These are phyloP conservation scores for Aegilops umbellulata DNA, from an alignment of 176 grass and related monocot genomes.

Conservation along the genomic window DNA sequence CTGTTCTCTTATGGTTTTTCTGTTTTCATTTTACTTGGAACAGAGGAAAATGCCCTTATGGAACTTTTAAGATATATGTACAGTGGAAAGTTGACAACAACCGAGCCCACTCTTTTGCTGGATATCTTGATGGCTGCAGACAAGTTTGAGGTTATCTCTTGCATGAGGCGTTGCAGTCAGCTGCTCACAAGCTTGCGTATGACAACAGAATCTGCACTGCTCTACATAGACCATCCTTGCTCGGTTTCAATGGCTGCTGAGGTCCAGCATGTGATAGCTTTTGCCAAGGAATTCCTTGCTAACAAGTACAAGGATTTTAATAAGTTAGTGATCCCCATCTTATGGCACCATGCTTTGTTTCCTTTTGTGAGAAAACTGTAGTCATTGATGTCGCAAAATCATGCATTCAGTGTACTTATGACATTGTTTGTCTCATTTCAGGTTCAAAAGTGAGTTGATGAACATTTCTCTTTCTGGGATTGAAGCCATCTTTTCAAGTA, in stretches of 20 bases:
- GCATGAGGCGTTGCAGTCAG: constrained; percentile 90
- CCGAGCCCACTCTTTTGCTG: constrained; percentile 52
- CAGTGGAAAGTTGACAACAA: constrained; percentile 68
- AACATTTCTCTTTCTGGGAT: not conserved
- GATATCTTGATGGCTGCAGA: constrained; percentile 88
- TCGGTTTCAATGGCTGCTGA: constrained; percentile 41
- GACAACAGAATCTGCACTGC: constrained; percentile 82
- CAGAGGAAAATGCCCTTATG: constrained; percentile 87
- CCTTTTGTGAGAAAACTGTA: not conserved
- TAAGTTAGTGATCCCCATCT: constrained; percentile 30
- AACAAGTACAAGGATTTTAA: constrained; percentile 51
- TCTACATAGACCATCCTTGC: constrained; percentile 79
- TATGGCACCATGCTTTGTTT: not conserved
- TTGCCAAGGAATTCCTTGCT: constrained; percentile 56
- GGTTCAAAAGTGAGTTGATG: not conserved
- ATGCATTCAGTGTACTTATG: not conserved
- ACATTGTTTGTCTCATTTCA: not conserved
- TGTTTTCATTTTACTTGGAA: constrained; percentile 36
- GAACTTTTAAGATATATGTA: constrained; percentile 85
- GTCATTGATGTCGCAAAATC: not conserved
- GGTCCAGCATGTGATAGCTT: constrained; percentile 42
- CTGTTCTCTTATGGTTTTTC: not conserved
- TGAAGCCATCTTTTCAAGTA: constrained; percentile 46
- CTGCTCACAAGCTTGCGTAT: constrained; percentile 75
- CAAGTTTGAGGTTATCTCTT: constrained; percentile 92